Evolutionary conservation across 805 yeast genomes (phyloP), one percentile per base, ranked within the genome.

Genomic region (Wickerhamiella parazyma): DNA sequence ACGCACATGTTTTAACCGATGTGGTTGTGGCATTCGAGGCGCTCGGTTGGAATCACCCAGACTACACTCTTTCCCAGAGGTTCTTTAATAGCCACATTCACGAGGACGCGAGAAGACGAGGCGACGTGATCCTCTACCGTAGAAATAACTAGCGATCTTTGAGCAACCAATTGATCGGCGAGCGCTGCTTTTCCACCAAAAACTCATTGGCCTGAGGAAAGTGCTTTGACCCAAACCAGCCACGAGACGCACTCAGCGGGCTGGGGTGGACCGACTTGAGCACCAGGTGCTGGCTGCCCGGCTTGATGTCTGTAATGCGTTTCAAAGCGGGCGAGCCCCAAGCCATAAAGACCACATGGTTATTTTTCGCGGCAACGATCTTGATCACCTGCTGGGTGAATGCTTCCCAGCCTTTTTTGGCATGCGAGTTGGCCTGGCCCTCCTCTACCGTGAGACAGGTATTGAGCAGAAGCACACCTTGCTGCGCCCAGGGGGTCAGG

Each of bases 341-440:
- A 0, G 91, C 84, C 68, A 86, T 63, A 16, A 86, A 70, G 2
- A 78, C 82, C 20, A 85, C 66, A n/a, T 67, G 58, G 1, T 59
- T 54, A 33, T 58, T 54, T 7, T 57, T 49, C 11, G 61, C 53
- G 17, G 67, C 66, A 1, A 62, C 66, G 36, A 76, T 75, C 31
- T 68, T 63, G 11, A 91, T 71, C 1, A 78, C 85, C 25, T 73
- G 68, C 54, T 75, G 83, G 0, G 98, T 91, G 58, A 91, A 86
- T 28, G 65, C 66, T 55, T 87, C 96, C 98, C 98, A 91, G 0
- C 98, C 98, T 51, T 69, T 69, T 26, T 76, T 75, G 0, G 95
- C 75, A 57, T 91, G 98, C 10, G 96, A 85, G 55, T 86, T 85
- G 9, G 98, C 94, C 55, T 78, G 75, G 57, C 89, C 96, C 0